Evolutionary conservation across 169 alveolate species (phyloP), one percentile per base, ranked within the genome.

Genomic region (Besnoitia besnoiti): DNA sequence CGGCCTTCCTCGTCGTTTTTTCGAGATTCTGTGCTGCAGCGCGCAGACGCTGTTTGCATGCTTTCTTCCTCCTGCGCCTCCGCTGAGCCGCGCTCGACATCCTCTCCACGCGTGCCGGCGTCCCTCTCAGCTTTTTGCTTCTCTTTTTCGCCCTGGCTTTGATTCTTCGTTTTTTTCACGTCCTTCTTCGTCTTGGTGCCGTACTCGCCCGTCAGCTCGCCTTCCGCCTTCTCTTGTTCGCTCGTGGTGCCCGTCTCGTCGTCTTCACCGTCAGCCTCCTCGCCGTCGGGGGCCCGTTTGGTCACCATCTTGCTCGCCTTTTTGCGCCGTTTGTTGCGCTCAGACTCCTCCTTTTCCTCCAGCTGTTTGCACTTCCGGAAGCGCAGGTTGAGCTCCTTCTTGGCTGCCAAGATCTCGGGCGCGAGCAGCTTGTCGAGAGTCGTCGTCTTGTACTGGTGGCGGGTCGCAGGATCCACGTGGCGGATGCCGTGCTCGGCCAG

Each of bases 401-500:
- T 37, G 33, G 87, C 87, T 16, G 87, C 87, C 12, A 40, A 10
- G 40, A 77, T 42, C 40, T 42, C 61, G 50, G 87, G 87, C 37
- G 87, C 10, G 44, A 77, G 55, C 10, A 77, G 87, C 87, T 42
- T 37, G 40, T 77, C 87, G 21, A 77, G 87, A 3, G 87, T 39
- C 59, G 87, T 77, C 33, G 87, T 77, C 47, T 77, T 77, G 59
- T 77, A 77, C n/a, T 21, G 59, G 55, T 77, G 87, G 37, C 55
- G 50, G 0, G 87, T 77, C 5, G 49, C 59, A 21, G 87, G 50
- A 14, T 42, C 87, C 33, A 21, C 47, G 61, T 44, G 87, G 35
- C 87, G 49, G 14, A 44, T 42, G 37, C 59, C 87, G 21, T 77
- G 87, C 40, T 55, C 88, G 27, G 77, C 82, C 21, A 91, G 91